These are phyloP conservation scores for Fraxinus americana DNA, from an alignment of 257 asterid genomes.

Conservation along the genomic window DNA sequence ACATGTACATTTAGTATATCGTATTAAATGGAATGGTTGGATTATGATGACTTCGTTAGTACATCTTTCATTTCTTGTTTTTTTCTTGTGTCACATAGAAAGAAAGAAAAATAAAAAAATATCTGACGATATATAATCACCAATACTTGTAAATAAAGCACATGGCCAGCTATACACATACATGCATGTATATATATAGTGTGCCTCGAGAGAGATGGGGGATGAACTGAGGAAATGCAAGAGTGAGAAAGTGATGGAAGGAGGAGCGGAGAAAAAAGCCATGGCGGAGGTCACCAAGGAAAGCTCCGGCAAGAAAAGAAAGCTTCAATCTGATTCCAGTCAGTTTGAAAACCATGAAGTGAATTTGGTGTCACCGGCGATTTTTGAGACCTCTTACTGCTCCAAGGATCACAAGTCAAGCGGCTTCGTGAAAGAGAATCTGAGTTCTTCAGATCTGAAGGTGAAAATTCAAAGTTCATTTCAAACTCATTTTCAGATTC, in stretches of 20 bases:
- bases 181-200: neutral
- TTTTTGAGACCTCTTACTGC: neutral
- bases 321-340: neutral
- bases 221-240: neutral
- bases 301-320: conserved; percentile 6
- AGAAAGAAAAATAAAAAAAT: neutral
- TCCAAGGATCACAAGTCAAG: neutral
- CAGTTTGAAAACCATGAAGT: neutral
- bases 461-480: neutral
- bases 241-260: neutral
- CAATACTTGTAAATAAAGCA: neutral
- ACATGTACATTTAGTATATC: too few relatives aligned
- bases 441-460: neutral
- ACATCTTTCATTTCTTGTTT: neutral
- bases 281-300: neutral
- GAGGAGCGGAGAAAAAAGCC: neutral
- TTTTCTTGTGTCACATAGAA: neutral
- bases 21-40: too few relatives aligned
- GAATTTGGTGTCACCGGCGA: neutral
- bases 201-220: neutral
- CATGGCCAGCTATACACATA: neutral
- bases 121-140: neutral
- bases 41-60: neutral
- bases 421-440: neutral
- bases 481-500: neutral